Conservation (phyloP, 176 grass and related monocot genomes). For the Bolboschoenus planiculmis region DNA sequence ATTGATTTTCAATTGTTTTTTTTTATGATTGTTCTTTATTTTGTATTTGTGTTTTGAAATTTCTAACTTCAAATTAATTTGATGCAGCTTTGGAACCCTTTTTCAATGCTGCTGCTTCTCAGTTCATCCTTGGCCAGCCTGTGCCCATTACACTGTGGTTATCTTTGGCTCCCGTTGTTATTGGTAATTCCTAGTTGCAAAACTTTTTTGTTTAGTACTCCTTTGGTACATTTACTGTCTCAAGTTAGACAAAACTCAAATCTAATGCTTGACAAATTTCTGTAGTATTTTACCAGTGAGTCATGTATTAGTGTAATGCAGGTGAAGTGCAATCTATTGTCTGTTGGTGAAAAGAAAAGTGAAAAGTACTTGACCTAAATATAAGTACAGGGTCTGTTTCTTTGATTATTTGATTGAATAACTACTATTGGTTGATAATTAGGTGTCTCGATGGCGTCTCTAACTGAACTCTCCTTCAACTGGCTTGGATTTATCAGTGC, state of each 20-base stretch:
- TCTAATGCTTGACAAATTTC: background rate
- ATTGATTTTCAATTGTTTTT: background rate
- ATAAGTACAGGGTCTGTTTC: background rate
- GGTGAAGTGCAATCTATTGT: background rate
- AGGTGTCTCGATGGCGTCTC: conserved; percentile 98
- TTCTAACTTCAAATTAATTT: conserved; percentile 10
- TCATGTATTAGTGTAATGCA: background rate
- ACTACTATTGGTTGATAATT: conserved; percentile 23
- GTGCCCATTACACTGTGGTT: conserved; percentile 85
- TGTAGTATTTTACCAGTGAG: background rate
- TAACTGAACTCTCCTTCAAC: conserved; percentile 96
- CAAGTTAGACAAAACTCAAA: background rate
- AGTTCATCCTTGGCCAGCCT: conserved; percentile 94
- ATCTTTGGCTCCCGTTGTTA: conserved; percentile 89
- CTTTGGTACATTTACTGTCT: background rate
- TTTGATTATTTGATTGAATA: conserved; percentile 28
- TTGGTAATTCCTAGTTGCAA: conserved; percentile 58
- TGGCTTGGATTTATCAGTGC: conserved; percentile 96
- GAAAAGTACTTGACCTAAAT: background rate
- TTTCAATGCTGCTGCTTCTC: conserved; percentile 96
- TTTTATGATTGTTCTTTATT: conserved; percentile 16
- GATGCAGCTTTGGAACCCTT: conserved; percentile 92
- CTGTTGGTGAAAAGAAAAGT: background rate
- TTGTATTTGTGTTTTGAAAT: conserved; percentile 5
- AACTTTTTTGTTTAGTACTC: conserved; percentile 8